Evolutionary conservation across 2,329 filamentous ascomycete genomes (phyloP).

Genomic region (Colletotrichum camelliae): DNA sequence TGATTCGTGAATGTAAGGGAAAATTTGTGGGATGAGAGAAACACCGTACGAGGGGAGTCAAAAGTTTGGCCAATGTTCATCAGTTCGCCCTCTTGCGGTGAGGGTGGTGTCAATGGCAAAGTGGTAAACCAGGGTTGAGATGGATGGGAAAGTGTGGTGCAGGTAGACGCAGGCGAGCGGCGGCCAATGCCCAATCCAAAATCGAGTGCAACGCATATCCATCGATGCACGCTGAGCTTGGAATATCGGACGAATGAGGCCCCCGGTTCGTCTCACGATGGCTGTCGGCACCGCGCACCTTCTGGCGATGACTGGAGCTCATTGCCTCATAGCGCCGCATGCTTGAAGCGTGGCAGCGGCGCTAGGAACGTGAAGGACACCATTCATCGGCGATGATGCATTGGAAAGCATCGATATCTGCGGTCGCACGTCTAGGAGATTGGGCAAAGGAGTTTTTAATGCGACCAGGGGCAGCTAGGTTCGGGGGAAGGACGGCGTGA

Average conservation of each 20-base stretch:
- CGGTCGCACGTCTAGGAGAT: slow-evolving; percentile 1
- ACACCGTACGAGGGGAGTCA: not conserved
- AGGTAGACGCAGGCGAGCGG: not conserved
- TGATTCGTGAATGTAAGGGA: not conserved
- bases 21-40: not conserved
- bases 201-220: not conserved
- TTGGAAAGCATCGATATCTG: slow-evolving; percentile 2
- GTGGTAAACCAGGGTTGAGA: not conserved
- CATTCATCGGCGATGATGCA: slow-evolving; percentile 14
- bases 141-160: not conserved
- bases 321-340: slow-evolving; percentile 13
- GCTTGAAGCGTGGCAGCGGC: slow-evolving; percentile 12
- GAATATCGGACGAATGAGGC: slow-evolving; percentile 17
- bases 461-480: not conserved
- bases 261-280: slow-evolving; percentile 14
- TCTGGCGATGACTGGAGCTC: slow-evolving; percentile 16
- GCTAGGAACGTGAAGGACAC: not conserved
- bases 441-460: not conserved
- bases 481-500: not conserved
- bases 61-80: not conserved
- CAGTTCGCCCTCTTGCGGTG: not conserved
- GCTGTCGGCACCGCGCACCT: slow-evolving; percentile 5
- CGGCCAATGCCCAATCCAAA: not conserved
- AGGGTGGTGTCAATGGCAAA: not conserved
- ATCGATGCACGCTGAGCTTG: slow-evolving; percentile 1